Evolutionary conservation across 2,329 filamentous ascomycete species (phyloP).

Genomic region (Hysterium pulicare): DNA sequence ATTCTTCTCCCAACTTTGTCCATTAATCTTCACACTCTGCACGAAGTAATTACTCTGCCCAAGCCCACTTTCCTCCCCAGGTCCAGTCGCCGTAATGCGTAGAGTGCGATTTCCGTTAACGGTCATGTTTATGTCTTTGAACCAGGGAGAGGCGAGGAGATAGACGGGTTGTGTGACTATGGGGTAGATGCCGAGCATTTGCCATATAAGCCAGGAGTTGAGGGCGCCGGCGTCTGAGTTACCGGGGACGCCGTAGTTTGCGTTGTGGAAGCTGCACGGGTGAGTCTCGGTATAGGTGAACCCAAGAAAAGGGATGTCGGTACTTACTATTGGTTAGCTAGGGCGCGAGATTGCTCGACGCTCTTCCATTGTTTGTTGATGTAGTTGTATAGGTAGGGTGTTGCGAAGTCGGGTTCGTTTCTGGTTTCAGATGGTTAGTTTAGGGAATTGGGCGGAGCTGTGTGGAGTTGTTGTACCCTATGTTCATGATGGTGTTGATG

Average conservation of each 20-base stretch:
- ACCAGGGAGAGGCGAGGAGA: constrained; percentile 36
- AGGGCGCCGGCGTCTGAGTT: constrained; percentile 45
- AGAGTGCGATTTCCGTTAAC: constrained; percentile 38
- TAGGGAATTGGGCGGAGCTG: no score
- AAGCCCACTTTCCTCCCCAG: no score
- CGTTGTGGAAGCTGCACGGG: constrained; percentile 19
- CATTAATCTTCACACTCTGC: constrained; percentile 53
- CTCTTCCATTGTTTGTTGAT: constrained; percentile 35
- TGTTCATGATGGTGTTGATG: constrained; percentile 33
- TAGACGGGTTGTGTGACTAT: constrained; percentile 40
- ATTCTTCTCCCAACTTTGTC: constrained; percentile 50
- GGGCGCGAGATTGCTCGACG: constrained; percentile 30
- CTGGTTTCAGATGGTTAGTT: no score
- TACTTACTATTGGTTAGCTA: constrained; percentile 35
- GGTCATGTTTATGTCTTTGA: constrained; percentile 31
- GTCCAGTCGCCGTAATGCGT: constrained; percentile 43
- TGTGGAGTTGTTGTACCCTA: no score
- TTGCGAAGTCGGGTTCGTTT: constrained; percentile 28
- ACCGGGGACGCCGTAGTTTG: constrained; percentile 37
- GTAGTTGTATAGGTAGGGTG: constrained; percentile 24
- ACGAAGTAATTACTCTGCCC: constrained; percentile 49
- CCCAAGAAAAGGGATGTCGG: no score
- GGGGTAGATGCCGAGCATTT: constrained; percentile 46
- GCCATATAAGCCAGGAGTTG: constrained; percentile 49
- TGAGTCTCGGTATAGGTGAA: constrained; percentile 11